These are phyloP conservation scores for Hysterangium stoloniferum DNA, from an alignment of 768 basidiomycete species.

Conservation along the genomic window DNA sequence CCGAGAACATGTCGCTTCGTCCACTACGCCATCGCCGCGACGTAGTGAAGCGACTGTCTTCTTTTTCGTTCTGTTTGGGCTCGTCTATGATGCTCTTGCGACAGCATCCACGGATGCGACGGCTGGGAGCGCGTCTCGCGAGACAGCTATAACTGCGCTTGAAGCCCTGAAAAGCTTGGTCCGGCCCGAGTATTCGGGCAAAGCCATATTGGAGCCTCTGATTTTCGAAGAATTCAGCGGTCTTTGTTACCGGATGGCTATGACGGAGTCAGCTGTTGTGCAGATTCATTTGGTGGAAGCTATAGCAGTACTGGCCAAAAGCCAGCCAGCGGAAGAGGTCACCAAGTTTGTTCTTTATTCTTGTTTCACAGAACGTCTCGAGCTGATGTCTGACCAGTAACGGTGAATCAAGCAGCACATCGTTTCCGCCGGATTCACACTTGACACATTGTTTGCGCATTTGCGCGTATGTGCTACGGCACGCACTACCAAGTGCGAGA, in stretches of 20 bases:
- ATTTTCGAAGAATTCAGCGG: slow-evolving; percentile 88
- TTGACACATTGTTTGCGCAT: slow-evolving; percentile 72
- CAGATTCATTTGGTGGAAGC: slow-evolving; percentile 69
- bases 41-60: slow-evolving; percentile 62
- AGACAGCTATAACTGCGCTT: slow-evolving; percentile 51
- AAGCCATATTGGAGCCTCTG: slow-evolving; percentile 68
- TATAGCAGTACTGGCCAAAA: slow-evolving; percentile 46
- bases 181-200: slow-evolving; percentile 70
- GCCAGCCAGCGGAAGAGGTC: slow-evolving; percentile 22
- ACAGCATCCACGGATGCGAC: slow-evolving; percentile 56
- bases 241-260: slow-evolving; percentile 81
- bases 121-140: slow-evolving; percentile 32
- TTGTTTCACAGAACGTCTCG: not conserved
- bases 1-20: slow-evolving; percentile 31
- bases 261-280: slow-evolving; percentile 71
- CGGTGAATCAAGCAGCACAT: not conserved
- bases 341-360: slow-evolving; percentile 5
- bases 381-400: not conserved
- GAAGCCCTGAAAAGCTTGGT: slow-evolving; percentile 78
- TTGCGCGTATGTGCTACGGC: slow-evolving; percentile 71
- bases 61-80: slow-evolving; percentile 87
- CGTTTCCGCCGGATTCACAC: slow-evolving; percentile 22
- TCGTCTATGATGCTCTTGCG: slow-evolving; percentile 85
- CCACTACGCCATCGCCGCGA: slow-evolving; percentile 13
- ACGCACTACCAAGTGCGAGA: slow-evolving; percentile 52